Evolutionary conservation across 1,284 basidiomycete species (phyloP), one percentile per base, ranked within the genome.

Genomic region (Moesziomyces aphidis): DNA sequence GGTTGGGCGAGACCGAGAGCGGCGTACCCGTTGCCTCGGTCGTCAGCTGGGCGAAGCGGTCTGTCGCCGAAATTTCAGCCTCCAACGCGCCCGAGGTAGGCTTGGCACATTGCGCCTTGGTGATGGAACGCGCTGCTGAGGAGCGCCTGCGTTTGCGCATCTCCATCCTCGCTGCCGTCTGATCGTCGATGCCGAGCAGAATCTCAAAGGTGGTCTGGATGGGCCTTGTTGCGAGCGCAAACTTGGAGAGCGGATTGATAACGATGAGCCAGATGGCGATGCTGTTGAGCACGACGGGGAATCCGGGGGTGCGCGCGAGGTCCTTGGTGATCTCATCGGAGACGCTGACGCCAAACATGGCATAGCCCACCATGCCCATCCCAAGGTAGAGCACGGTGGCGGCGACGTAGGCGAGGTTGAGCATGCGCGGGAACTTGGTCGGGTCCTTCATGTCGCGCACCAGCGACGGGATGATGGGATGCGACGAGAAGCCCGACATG

Each of bases 401-500:
- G 42, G 92, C 88, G n/a, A 88, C 79, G 89, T 94, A 95, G n/a
- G 93, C 93, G 84, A 89, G 89, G 77, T 93, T 89, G 73, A 93
- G 91, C 91, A 95, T 94, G 49, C 85, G 86, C 83, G 92, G 89
- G 81, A 96, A 97, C 70, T 91, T 87, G 45, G 88, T 87, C 1
- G 94, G 94, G 77, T 95, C 90, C 55, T 87, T 86, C 95, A 98
- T 97, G 85, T 98, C 95, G 73, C 91, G 88, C 13, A 92, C 93
- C 17, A 98, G 85, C 10, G 92, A 93, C 7, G 95, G 95, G 53
- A 97, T 92, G 42, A 96, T 93, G 13, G 94, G 92, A 84, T 98
- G 95, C 1, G 95, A 94, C 6, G 94, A 91, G 79, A 97, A 96
- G 88, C 95, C 95, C n/a, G 93, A 93, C 91, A 98, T 94, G 83